phyloP scores from a whole-genome alignment of 2,329 filamentous ascomycete genomes.

The Chalaropsis ovoidea region DNA sequence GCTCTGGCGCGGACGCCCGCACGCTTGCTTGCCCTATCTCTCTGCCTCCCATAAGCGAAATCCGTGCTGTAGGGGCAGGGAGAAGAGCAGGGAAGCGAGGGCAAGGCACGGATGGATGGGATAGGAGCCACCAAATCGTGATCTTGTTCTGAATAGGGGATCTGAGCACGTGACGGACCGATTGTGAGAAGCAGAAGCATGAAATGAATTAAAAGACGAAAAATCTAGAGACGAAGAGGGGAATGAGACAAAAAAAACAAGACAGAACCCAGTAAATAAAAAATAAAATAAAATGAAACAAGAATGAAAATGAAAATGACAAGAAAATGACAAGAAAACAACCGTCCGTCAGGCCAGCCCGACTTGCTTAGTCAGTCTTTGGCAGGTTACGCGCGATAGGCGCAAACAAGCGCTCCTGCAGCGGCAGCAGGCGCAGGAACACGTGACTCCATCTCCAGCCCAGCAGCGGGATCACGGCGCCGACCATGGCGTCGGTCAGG shows the following conservation, averaged over 20 bases:
- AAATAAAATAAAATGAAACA: background rate
- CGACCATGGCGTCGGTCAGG: constrained; percentile 33
- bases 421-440: constrained; percentile 29
- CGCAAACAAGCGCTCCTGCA: constrained; percentile 30
- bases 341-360: constrained; percentile 9
- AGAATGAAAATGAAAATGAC: background rate
- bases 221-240: no score
- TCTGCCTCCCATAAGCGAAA: background rate
- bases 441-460: constrained; percentile 32
- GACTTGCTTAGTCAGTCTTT: constrained; percentile 17
- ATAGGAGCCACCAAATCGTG: background rate
- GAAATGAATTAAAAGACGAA: background rate
- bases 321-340: background rate
- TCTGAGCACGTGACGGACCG: background rate
- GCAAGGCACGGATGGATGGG: background rate
- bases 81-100: background rate
- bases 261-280: background rate
- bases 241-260: background rate
- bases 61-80: constrained; percentile 7
- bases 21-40: background rate
- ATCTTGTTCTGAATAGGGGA: background rate
- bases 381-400: constrained; percentile 22
- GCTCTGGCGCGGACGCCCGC: no score
- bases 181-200: background rate
- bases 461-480: constrained; percentile 31